phyloP scores from a whole-genome alignment of 192 early-diverging fungal genomes.

The Backusella mclennaniae region DNA sequence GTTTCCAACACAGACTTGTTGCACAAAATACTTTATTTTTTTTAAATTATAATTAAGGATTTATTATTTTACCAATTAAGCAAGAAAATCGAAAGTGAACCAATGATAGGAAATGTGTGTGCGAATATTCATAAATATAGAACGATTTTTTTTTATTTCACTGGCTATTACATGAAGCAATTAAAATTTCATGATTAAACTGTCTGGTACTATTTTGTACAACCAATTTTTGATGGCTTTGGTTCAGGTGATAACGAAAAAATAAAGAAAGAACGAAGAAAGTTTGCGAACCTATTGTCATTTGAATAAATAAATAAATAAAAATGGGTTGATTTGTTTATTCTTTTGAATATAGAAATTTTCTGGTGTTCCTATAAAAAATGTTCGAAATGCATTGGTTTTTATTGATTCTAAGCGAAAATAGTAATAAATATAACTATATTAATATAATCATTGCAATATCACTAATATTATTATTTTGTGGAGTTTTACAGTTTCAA shows the following conservation, averaged over 20 bases:
- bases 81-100: not conserved
- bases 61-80: too few relatives aligned
- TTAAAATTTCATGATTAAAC: not conserved
- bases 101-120: not conserved
- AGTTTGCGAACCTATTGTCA: not conserved
- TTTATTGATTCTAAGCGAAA: not conserved
- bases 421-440: not conserved
- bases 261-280: not conserved
- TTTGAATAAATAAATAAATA: not conserved
- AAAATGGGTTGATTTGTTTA: not conserved
- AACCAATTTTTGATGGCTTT: not conserved
- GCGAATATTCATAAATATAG: not conserved
- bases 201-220: not conserved
- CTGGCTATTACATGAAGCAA: not conserved
- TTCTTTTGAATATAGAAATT: not conserved
- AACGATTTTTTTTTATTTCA: not conserved
- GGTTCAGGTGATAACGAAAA: not conserved
- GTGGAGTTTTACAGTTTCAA: too few relatives aligned
- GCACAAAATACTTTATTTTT: too few relatives aligned
- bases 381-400: not conserved
- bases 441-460: not conserved
- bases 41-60: too few relatives aligned
- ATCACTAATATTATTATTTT: not conserved
- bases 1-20: too few relatives aligned
- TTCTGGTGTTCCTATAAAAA: not conserved